A percentile compares a stretch with the other conserved stretches of the same genome.
phyloP scores from a whole-genome alignment of 352 stramenopile genomes.

The Globisporangium middletonii region DNA sequence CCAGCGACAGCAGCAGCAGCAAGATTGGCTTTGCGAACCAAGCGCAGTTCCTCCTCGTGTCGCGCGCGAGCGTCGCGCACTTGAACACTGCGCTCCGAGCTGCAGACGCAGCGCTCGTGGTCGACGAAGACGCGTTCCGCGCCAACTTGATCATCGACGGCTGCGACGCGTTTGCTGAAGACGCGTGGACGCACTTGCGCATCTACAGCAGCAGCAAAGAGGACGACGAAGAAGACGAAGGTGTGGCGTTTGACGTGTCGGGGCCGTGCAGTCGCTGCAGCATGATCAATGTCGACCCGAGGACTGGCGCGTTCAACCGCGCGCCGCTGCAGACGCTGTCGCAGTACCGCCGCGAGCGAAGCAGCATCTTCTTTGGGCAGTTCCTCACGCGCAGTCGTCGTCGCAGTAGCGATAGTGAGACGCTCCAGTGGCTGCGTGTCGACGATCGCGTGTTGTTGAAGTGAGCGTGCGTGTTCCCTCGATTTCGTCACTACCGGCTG shows the following conservation, averaged over 20 bases:
- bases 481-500: neutral
- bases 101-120: slow-evolving; percentile 19
- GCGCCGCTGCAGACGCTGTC: slow-evolving; percentile 69
- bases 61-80: slow-evolving; percentile 40
- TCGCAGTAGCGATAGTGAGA: neutral
- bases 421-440: slow-evolving; percentile 27
- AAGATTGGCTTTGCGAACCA: slow-evolving; percentile 78
- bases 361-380: slow-evolving; percentile 81
- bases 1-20: neutral
- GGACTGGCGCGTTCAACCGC: slow-evolving; percentile 44
- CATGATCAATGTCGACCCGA: slow-evolving; percentile 82
- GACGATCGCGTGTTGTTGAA: slow-evolving; percentile 29
- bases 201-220: slow-evolving; percentile 13
- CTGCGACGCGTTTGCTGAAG: slow-evolving; percentile 65
- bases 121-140: slow-evolving; percentile 65
- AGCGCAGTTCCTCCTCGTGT: slow-evolving; percentile 63
- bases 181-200: slow-evolving; percentile 46
- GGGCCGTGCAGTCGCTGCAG: slow-evolving; percentile 71
- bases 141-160: slow-evolving; percentile 71
- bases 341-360: slow-evolving; percentile 62
- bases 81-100: slow-evolving; percentile 38
- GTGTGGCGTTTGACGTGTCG: slow-evolving; percentile 40
- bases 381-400: slow-evolving; percentile 37
- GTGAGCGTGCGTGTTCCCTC: slow-evolving; percentile 2
- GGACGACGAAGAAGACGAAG: slow-evolving; percentile 8